Evolutionary conservation across 148 eudicot species (phyloP).

Genomic region (Rhododendron molle): DNA sequence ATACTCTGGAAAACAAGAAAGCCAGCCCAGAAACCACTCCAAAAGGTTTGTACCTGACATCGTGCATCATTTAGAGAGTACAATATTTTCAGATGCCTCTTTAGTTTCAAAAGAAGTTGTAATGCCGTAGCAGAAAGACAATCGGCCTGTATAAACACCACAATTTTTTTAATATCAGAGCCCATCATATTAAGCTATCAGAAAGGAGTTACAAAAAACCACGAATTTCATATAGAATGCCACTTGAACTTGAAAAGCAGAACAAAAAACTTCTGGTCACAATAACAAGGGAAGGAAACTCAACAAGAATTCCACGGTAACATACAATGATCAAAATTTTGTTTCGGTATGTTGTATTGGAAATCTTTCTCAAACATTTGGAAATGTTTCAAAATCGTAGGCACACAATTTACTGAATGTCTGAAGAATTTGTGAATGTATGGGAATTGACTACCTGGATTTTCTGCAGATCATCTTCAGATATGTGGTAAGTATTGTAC

Average conservation of each 20-base stretch:
- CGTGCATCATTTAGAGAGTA: conserved; percentile 79
- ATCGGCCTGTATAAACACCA: conserved; percentile 52
- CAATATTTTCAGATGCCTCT: conserved; percentile 88
- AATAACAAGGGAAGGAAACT: not conserved
- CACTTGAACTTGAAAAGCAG: not conserved
- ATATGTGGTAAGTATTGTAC: conserved; percentile 23
- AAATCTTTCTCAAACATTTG: not conserved
- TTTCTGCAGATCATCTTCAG: conserved; percentile 55
- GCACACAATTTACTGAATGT: not conserved
- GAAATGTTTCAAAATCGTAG: not conserved
- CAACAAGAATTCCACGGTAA: not conserved
- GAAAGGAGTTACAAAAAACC: not conserved
- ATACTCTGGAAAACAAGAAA: not conserved
- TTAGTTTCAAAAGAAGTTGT: conserved; percentile 81
- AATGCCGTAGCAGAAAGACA: conserved; percentile 78
- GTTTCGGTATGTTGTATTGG: not conserved
- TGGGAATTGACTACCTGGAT: conserved; percentile 50
- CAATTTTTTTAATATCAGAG: conserved; percentile 6
- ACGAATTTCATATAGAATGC: not conserved
- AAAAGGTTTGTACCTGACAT: conserved; percentile 61
- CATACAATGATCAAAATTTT: not conserved
- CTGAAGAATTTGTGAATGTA: not conserved
- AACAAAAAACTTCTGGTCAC: not conserved
- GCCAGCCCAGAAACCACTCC: not conserved
- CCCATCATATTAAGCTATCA: not conserved